Evolutionary conservation across 2,329 filamentous ascomycete species (phyloP), one percentile per base, ranked within the genome.

Genomic region (Stachybotrys echinatus): DNA sequence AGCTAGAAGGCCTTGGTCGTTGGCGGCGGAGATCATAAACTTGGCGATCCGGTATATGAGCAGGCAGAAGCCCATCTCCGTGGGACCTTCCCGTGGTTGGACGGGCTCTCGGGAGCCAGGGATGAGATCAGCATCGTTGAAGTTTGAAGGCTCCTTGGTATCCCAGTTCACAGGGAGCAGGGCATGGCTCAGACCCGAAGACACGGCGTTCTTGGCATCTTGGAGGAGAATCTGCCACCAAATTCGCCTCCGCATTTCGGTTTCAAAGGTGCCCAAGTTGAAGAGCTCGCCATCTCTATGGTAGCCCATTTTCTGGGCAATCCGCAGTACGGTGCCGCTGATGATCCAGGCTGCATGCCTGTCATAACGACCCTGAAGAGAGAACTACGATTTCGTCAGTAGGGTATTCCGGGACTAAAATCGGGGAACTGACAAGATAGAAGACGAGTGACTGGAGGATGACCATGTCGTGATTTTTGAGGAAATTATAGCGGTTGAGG

Each of bases 231-330:
- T 75, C 58, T 81, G 76, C 82, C 81, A 85, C 84, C 84, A 88
- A 19, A 87, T 71, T 6, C 84, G 73, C 42, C 84, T 71, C n/a
- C 83, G 75, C 73, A 87, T 86, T 60, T 88, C 83, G 3, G 78
- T 79, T 57, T 87, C 83, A 56, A 85, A 85, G 0, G 82, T 80
- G 0, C 76, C 71, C 2, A 86, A 68, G 2, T 76, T 76, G 6
- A 83, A 68, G 18, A 67, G 63, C 52, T 77, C 75, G 34, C 81
- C 83, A 52, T 87, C 83, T 12, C 80, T 74, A 52, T 87, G 82
- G 45, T 87, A 72, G 1, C 84, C 84, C 74, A 87, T 83, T 59
- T 84, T 83, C 60, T 85, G 80, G 1, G 82, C 83, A 48, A 87
- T 81, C 19, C 84, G 76, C 31, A 87, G 72, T 5, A 81, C 72